Evolutionary conservation across 306 rosid species (phyloP).

Genomic region (Carpinus viminea): DNA sequence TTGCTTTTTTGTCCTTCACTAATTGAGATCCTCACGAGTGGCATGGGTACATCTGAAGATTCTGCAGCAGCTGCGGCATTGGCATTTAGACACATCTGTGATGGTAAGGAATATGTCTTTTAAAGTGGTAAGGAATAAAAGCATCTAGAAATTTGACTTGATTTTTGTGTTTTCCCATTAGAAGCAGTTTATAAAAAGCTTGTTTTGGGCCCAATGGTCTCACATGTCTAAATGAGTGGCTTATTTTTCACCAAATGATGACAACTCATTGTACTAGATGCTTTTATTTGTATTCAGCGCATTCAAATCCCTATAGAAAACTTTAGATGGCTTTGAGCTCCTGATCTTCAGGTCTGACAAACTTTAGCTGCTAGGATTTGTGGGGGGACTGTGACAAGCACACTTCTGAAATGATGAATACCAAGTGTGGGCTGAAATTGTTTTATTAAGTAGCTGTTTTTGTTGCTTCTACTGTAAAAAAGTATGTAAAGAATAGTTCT

Average conservation of each 20-base stretch:
- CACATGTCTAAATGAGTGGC: neutral
- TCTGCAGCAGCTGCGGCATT: conserved; percentile 98
- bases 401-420: neutral
- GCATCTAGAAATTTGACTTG: conserved; percentile 8
- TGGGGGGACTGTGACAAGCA: neutral
- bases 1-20: too few species aligned
- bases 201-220: neutral
- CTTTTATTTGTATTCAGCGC: neutral
- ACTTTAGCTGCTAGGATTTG: neutral
- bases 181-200: neutral
- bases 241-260: neutral
- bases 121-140: conserved; percentile 1
- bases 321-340: neutral
- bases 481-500: neutral
- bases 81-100: conserved; percentile 94
- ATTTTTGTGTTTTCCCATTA: neutral
- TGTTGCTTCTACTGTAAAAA: neutral
- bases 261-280: neutral
- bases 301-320: neutral
- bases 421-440: neutral
- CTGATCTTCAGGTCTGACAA: neutral
- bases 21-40: conserved; percentile 82
- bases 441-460: neutral
- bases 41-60: conserved; percentile 92
- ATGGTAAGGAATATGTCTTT: conserved; percentile 55